These are phyloP conservation scores for Phaeosphaeriaceae sp. DNA, from an alignment of 2,329 filamentous ascomycete genomes.

Conservation along the genomic window DNA sequence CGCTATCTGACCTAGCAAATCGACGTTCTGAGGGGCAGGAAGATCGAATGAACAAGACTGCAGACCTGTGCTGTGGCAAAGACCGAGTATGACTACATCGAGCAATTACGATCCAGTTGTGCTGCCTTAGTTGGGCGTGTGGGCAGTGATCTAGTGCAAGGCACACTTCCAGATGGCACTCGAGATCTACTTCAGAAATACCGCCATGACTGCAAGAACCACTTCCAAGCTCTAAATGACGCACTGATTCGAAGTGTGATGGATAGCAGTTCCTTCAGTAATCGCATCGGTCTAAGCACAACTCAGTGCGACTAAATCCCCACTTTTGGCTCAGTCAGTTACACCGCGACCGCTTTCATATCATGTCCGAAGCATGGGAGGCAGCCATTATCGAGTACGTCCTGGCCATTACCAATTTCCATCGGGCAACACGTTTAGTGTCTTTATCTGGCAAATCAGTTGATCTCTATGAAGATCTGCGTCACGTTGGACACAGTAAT, in stretches of 20 bases:
- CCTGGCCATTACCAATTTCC: constrained; percentile 32
- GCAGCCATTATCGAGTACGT: constrained; percentile 30
- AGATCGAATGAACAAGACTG: constrained; percentile 57
- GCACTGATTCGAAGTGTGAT: constrained; percentile 6
- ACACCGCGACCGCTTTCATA: constrained; percentile 20
- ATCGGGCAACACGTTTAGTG: constrained; percentile 37
- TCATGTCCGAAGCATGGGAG: constrained; percentile 29
- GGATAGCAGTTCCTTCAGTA: neutral
- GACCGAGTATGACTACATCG: too few relatives aligned
- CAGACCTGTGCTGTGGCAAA: too few relatives aligned
- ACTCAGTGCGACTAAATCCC: too few relatives aligned
- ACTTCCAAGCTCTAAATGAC: constrained; percentile 12
- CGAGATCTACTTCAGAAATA: constrained; percentile 20
- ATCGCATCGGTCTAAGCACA: constrained; percentile 8
- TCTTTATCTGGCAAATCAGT: constrained; percentile 13
- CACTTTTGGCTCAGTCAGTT: constrained; percentile 38
- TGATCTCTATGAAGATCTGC: constrained; percentile 44
- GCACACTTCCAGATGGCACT: too few relatives aligned
- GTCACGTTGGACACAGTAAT: constrained; percentile 61
- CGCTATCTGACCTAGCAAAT: constrained; percentile 34
- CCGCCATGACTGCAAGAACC: constrained; percentile 13
- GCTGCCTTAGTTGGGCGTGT: too few relatives aligned
- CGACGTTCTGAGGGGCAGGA: constrained; percentile 33
- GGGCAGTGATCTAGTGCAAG: too few relatives aligned
- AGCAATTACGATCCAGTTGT: too few relatives aligned